Base-by-base conservation (phyloP, 2,329 filamentous ascomycete genomes). In the Sporothrix curviconia region DNA sequence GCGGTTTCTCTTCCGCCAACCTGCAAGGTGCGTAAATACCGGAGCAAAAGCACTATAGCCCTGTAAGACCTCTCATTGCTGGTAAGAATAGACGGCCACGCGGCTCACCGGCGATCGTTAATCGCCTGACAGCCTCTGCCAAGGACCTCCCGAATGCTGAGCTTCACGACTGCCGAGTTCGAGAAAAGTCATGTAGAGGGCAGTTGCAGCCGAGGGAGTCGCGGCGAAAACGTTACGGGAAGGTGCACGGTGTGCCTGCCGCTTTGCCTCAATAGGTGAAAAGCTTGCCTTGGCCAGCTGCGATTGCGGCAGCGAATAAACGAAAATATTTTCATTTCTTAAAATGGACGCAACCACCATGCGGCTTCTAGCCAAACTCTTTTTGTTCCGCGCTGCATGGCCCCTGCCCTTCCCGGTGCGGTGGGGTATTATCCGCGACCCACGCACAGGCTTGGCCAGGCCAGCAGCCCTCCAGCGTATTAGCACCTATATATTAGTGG, bases 401-500 rank as follows among this genome's bases (percentile, higher is more conserved):
- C 22, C 28, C 46, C 47, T 50, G 32, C 25, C 46, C 32, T 37
- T 25, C 19, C 32, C 47, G 47, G 37, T 19, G 25, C 15, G 32
- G 30, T 30, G 36, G 47, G 46, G 22, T 50, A 37, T n/a, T 14
- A 37, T 24, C 25, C n/a, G 43, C 25, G 30, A 28, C 9, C 47
- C 14, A 25, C 30, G 46, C 28, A 12, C 44, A n/a, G n/a, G n/a
- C n/a, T 34, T 28, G 28, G 17, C 46, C 46, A 24, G 46, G 30
- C 30, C 46, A 50, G 47, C 32, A 50, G 19, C 47, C 47, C 12
- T 24, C 17, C 37, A 11, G 14, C 8, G 32, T 11, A 37, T 37
- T 37, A 50, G 32, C n/a, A n/a, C 47, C n/a, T 50, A 30, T 3
- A 50, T 50, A n/a, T 50, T 50, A 50, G 47, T 50, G 19, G 47